Conservation (phyloP, 1,139 yeast species). For the Debaryomyces udenii region DNA sequence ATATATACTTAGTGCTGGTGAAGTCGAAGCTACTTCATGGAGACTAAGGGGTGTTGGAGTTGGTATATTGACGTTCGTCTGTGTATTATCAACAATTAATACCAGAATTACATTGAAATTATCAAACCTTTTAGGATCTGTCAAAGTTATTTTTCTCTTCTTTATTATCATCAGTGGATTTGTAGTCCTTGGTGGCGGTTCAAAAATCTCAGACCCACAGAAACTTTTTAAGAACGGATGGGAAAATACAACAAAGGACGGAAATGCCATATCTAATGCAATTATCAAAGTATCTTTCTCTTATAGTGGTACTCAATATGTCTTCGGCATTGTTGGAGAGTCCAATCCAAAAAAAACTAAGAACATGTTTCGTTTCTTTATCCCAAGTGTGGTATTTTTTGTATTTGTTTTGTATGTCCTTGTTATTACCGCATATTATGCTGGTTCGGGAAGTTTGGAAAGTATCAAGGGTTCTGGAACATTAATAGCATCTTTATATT, state of each 20-base stretch:
- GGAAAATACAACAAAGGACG: constrained; percentile 44
- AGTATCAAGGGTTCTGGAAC: constrained; percentile 36
- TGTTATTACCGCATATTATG: constrained; percentile 40
- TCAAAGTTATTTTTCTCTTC: constrained; percentile 39
- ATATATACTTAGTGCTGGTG: constrained; percentile 43
- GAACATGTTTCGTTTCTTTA: constrained; percentile 33
- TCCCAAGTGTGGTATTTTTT: constrained; percentile 37
- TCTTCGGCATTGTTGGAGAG: constrained; percentile 45
- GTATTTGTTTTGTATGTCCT: constrained; percentile 40
- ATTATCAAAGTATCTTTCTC: constrained; percentile 47
- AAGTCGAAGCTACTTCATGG: constrained; percentile 38
- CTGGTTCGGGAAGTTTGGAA: constrained; percentile 32
- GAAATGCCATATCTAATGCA: constrained; percentile 45
- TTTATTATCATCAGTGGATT: constrained; percentile 40
- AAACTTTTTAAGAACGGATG: constrained; percentile 38
- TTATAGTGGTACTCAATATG: constrained; percentile 43
- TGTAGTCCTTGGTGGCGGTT: constrained; percentile 43
- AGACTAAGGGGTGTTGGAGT: constrained; percentile 46
- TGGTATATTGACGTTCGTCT: constrained; percentile 34
- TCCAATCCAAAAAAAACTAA: constrained; percentile 30
- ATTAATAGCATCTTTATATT: constrained; percentile 36
- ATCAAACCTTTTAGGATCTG: constrained; percentile 40
- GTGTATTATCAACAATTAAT: constrained; percentile 29
- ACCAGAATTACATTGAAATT: constrained; percentile 37
- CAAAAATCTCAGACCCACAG: constrained; percentile 35